phyloP scores from a whole-genome alignment of 2,329 filamentous ascomycete genomes.

The Aspergillus nomiae region DNA sequence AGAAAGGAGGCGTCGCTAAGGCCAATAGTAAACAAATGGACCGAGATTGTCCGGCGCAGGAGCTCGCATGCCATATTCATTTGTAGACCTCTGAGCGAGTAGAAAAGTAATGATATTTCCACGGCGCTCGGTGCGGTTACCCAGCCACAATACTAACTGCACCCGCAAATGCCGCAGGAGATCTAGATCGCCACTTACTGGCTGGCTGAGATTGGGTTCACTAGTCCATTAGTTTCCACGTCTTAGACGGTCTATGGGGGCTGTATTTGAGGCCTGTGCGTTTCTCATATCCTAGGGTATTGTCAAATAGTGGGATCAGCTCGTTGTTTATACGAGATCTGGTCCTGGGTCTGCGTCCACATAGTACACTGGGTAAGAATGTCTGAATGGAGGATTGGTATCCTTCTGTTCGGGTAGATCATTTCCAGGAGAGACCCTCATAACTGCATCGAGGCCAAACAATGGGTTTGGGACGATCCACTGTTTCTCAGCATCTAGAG shows the following conservation, averaged over 20 bases:
- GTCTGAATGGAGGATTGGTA: slow-evolving; percentile 1
- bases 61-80: not conserved
- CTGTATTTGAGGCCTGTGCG: not conserved
- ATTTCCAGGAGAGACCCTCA: slow-evolving; percentile 9
- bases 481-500: not conserved
- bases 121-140: not conserved
- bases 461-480: not conserved
- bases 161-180: not conserved
- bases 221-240: not conserved
- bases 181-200: not conserved
- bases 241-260: not conserved
- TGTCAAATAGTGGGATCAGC: no score
- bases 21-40: not conserved
- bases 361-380: slow-evolving; percentile 18
- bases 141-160: not conserved
- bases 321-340: slow-evolving; percentile 17
- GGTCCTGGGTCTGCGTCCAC: slow-evolving; percentile 30
- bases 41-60: not conserved
- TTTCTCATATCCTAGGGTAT: not conserved
- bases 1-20: not conserved
- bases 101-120: not conserved
- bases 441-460: slow-evolving; percentile 13
- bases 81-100: not conserved
- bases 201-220: not conserved
- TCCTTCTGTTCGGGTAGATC: not conserved